phyloP scores from a whole-genome alignment of 2,329 filamentous ascomycete species.

The Aspergillus persii region DNA sequence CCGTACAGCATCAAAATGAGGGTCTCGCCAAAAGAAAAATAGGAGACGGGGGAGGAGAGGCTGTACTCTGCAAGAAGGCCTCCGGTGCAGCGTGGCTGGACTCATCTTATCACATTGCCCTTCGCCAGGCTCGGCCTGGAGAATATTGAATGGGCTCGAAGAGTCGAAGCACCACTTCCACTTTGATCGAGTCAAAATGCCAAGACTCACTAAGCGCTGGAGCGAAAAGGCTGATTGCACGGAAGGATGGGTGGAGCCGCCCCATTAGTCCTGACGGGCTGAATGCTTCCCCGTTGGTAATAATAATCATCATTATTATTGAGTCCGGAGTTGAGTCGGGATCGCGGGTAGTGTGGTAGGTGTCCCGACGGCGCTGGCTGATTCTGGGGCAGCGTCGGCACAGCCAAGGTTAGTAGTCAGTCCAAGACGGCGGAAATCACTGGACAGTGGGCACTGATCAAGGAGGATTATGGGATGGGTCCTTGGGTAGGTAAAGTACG shows the following conservation, averaged over 20 bases:
- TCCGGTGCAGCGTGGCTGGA: constrained; percentile 15
- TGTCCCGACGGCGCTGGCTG: background rate
- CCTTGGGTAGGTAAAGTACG: background rate
- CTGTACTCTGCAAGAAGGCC: background rate
- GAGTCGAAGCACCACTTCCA: constrained; percentile 3
- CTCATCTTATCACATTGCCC: constrained; percentile 10
- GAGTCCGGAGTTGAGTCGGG: background rate
- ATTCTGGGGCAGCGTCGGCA: background rate
- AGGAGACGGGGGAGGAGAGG: background rate
- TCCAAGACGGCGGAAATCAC: too few species aligned
- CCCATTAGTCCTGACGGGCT: constrained; percentile 13
- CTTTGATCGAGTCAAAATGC: constrained; percentile 15
- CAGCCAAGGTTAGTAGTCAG: constrained; percentile 3
- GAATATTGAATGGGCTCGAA: constrained; percentile 7
- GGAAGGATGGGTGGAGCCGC: constrained; percentile 14
- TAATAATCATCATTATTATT: too few species aligned
- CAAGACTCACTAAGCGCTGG: constrained; percentile 18
- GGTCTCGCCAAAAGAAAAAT: background rate
- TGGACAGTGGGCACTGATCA: background rate
- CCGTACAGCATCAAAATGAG: background rate
- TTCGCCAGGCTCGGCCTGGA: constrained; percentile 3
- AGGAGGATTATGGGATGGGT: background rate
- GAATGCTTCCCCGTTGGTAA: background rate
- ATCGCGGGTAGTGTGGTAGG: background rate
- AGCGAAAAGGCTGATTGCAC: constrained; percentile 14